These are phyloP conservation scores for Hypoxylon cercidicola DNA, from an alignment of 495 filamentous ascomycete genomes.

Conservation along the genomic window DNA sequence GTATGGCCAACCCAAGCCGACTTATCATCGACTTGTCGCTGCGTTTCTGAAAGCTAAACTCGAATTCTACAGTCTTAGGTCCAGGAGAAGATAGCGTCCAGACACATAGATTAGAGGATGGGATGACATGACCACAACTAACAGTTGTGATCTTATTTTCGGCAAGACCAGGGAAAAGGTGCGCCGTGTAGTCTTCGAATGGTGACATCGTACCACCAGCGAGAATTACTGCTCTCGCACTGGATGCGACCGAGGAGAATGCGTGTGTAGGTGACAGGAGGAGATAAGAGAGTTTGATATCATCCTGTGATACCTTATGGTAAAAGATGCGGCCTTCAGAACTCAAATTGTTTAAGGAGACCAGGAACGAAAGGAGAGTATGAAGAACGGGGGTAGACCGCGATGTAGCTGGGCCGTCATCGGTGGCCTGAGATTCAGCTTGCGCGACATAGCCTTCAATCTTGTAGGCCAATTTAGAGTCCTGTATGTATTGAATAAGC, in stretches of 20 bases:
- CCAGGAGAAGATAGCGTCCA: slow-evolving; percentile 61
- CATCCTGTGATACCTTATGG: slow-evolving; percentile 58
- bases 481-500: slow-evolving; percentile 83
- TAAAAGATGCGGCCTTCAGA: slow-evolving; percentile 89
- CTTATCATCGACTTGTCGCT: slow-evolving; percentile 69
- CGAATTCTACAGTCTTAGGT: slow-evolving; percentile 65
- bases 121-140: slow-evolving; percentile 95
- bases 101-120: slow-evolving; percentile 79
- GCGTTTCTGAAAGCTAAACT: slow-evolving; percentile 87
- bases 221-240: slow-evolving; percentile 87
- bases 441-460: slow-evolving; percentile 85
- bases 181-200: slow-evolving; percentile 85
- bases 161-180: slow-evolving; percentile 83
- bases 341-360: slow-evolving; percentile 86
- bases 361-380: slow-evolving; percentile 83
- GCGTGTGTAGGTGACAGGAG: slow-evolving; percentile 93
- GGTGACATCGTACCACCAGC: slow-evolving; percentile 98
- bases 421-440: slow-evolving; percentile 57
- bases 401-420: slow-evolving; percentile 30
- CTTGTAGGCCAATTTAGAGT: slow-evolving; percentile 94
- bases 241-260: slow-evolving; percentile 87
- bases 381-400: slow-evolving; percentile 78
- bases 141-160: slow-evolving; percentile 75
- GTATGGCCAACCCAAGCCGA: slow-evolving; percentile 77
- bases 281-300: slow-evolving; percentile 80